phyloP scores from a whole-genome alignment of 345 rosid genomes.

The Passiflora organensis region DNA sequence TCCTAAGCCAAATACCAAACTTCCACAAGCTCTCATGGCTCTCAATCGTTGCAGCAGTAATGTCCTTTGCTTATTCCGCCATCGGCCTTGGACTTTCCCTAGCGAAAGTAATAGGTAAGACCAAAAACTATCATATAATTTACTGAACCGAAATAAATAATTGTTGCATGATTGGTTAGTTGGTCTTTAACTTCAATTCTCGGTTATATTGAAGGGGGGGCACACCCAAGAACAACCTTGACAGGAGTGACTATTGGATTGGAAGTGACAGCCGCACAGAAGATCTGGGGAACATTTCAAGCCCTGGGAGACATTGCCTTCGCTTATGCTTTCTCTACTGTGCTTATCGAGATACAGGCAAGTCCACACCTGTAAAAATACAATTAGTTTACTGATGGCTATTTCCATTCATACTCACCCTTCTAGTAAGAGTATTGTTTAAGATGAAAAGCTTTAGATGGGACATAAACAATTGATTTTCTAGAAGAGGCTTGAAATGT shows the following conservation, averaged over 20 bases:
- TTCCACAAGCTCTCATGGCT: constrained; percentile 89
- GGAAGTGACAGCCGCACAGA: constrained; percentile 63
- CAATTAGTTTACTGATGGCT: too few species aligned
- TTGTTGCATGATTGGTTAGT: too few species aligned
- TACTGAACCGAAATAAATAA: too few species aligned
- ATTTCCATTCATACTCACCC: too few species aligned
- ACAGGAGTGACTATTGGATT: constrained; percentile 57
- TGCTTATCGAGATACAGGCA: constrained; percentile 83
- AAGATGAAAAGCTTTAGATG: too few species aligned
- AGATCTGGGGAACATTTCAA: constrained; percentile 77
- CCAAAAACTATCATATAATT: too few species aligned
- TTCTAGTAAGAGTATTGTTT: too few species aligned
- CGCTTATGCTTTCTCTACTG: constrained; percentile 74
- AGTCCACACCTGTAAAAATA: constrained; percentile 14
- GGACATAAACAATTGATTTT: too few species aligned
- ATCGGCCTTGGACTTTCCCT: constrained; percentile 78
- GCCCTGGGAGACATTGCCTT: constrained; percentile 81
- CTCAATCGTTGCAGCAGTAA: constrained; percentile 71
- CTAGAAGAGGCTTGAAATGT: too few species aligned
- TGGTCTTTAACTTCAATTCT: too few species aligned
- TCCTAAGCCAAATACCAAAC: constrained; percentile 80
- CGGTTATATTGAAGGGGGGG: constrained; percentile 20
- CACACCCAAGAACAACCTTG: constrained; percentile 36
- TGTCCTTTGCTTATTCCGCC: constrained; percentile 76
- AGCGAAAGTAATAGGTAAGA: constrained; percentile 42